phyloP scores from a whole-genome alignment of 192 early-diverging fungal genomes.

The Backusella australiensis region DNA sequence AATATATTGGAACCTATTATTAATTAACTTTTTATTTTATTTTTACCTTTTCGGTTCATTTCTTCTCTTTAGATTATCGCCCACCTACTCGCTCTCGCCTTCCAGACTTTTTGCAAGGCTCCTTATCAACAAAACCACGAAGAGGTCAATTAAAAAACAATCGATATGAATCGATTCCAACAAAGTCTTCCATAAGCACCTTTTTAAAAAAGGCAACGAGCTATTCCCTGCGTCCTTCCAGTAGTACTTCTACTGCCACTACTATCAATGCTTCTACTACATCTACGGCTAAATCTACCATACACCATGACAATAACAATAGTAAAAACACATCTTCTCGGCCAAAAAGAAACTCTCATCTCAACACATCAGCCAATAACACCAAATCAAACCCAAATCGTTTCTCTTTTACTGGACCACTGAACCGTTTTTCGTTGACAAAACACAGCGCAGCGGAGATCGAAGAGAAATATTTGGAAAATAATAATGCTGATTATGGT shows the following conservation, averaged over 20 bases:
- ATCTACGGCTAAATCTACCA: not conserved
- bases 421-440: conserved; percentile 6
- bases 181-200: conserved; percentile 4
- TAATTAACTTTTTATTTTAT: not conserved
- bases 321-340: not conserved
- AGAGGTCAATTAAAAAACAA: not conserved
- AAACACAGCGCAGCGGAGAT: not conserved
- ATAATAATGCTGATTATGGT: not conserved
- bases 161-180: not conserved
- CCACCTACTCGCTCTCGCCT: not conserved
- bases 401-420: conserved; percentile 7
- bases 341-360: not conserved
- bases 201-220: conserved; percentile 9
- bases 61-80: not conserved
- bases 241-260: not conserved
- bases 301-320: not conserved
- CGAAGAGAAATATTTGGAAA: not conserved
- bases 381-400: not conserved
- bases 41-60: not conserved
- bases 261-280: not conserved
- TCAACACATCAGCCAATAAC: not conserved
- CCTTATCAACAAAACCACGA: conserved; percentile 1
- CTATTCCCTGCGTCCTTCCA: conserved; percentile 7
- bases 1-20: not conserved
- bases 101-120: not conserved